Conservation (phyloP, 805 yeast species). For the Wickerhamomyces canadensis region DNA sequence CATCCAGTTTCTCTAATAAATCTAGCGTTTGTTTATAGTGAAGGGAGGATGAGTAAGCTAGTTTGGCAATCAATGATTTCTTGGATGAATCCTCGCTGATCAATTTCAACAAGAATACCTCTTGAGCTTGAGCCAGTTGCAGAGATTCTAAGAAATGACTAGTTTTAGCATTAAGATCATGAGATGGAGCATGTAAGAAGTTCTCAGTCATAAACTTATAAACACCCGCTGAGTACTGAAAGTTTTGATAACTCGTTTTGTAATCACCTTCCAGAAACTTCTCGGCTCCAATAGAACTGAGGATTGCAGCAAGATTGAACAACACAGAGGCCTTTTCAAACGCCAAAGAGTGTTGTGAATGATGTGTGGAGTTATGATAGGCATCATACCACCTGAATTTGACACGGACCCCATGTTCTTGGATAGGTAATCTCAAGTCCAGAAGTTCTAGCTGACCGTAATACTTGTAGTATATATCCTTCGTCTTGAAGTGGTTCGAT, state of each 20-base stretch:
- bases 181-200: conserved; percentile 84
- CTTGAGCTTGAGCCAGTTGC: conserved; percentile 86
- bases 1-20: conserved; percentile 35
- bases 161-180: conserved; percentile 67
- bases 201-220: conserved; percentile 67
- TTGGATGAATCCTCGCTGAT: conserved; percentile 39
- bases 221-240: conserved; percentile 77
- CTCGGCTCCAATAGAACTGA: conserved; percentile 45
- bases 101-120: conserved; percentile 65
- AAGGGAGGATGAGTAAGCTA: conserved; percentile 57
- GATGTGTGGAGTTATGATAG: conserved; percentile 40
- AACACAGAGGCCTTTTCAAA: conserved; percentile 85
- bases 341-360: conserved; percentile 73
- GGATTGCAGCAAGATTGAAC: conserved; percentile 68
- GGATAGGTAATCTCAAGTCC: conserved; percentile 69
- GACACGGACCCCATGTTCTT: conserved; percentile 45
- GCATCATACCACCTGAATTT: conserved; percentile 82
- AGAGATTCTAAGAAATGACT: conserved; percentile 57
- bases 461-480: conserved; percentile 58
- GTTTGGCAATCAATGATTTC: conserved; percentile 66
- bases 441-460: conserved; percentile 78
- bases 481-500: conserved; percentile 36
- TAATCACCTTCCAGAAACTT: conserved; percentile 34
- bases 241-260: conserved; percentile 53
- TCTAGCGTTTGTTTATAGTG: conserved; percentile 50